Evolutionary conservation across 2,329 filamentous ascomycete genomes (phyloP).

Genomic region (Verruconis gallopava): DNA sequence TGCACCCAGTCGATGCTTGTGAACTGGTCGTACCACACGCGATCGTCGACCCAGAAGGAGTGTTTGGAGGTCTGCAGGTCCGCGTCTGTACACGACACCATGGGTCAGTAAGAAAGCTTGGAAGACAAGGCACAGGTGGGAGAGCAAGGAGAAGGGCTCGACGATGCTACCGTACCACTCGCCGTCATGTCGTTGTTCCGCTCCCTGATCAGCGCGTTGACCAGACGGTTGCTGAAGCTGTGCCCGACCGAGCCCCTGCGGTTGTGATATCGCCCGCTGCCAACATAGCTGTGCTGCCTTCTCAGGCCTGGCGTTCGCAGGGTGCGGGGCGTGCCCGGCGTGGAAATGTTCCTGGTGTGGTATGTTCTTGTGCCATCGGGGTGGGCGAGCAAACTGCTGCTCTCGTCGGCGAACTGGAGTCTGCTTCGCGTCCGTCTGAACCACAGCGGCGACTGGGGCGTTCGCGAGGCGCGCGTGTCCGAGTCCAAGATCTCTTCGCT

Average conservation of each 20-base stretch:
- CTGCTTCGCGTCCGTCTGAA: slow-evolving; percentile 14
- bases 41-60: slow-evolving; percentile 59
- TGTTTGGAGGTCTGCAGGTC: slow-evolving; percentile 51
- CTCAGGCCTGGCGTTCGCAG: slow-evolving; percentile 18
- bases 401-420: slow-evolving; percentile 27
- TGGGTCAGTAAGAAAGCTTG: no score
- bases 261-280: slow-evolving; percentile 27
- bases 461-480: slow-evolving; percentile 16
- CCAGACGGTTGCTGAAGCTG: slow-evolving; percentile 37
- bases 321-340: slow-evolving; percentile 29
- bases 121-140: no score
- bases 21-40: slow-evolving; percentile 98
- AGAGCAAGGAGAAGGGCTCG: no score
- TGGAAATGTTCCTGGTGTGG: slow-evolving; percentile 27
- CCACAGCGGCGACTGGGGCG: slow-evolving; percentile 23
- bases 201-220: slow-evolving; percentile 38
- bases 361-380: slow-evolving; percentile 26
- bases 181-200: slow-evolving; percentile 21
- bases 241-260: slow-evolving; percentile 37
- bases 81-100: slow-evolving; percentile 22
- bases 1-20: slow-evolving; percentile 98
- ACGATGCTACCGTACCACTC: slow-evolving; percentile 16
- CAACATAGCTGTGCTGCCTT: slow-evolving; percentile 24
- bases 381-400: slow-evolving; percentile 33
- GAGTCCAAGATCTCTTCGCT: slow-evolving; percentile 22